Conservation (phyloP, 2,329 filamentous ascomycete species). For the Aspergillus sp. region DNA sequence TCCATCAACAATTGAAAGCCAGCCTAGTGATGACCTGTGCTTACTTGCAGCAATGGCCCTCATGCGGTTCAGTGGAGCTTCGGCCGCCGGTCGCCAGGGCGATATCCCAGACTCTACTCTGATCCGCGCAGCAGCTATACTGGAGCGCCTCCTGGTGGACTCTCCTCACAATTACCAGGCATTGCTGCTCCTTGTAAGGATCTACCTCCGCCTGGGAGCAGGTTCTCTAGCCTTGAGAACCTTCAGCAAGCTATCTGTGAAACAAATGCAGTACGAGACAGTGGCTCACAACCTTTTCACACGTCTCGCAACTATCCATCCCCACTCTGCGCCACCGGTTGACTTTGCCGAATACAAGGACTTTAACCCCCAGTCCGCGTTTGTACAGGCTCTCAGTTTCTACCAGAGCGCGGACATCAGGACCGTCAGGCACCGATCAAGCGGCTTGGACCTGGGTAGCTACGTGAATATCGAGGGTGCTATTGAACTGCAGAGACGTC, state of each 20-base stretch:
- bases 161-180: slow-evolving; percentile 49
- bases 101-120: slow-evolving; percentile 29
- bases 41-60: slow-evolving; percentile 44
- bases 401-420: slow-evolving; percentile 40
- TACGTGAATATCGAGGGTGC: slow-evolving; percentile 46
- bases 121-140: slow-evolving; percentile 37
- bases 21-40: slow-evolving; percentile 44
- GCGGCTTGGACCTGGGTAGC: slow-evolving; percentile 41
- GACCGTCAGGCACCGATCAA: slow-evolving; percentile 34
- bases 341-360: slow-evolving; percentile 41
- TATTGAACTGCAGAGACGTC: slow-evolving; percentile 38
- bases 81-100: slow-evolving; percentile 15
- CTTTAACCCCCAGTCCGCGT: slow-evolving; percentile 41
- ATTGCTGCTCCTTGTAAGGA: slow-evolving; percentile 43
- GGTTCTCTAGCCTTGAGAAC: slow-evolving; percentile 46
- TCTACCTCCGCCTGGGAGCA: slow-evolving; percentile 45
- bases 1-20: slow-evolving; percentile 41
- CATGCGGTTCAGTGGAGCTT: slow-evolving; percentile 29
- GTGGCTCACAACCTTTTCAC: slow-evolving; percentile 49
- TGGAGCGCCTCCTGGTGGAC: slow-evolving; percentile 40
- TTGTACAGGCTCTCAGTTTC: slow-evolving; percentile 42
- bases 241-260: slow-evolving; percentile 47
- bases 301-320: slow-evolving; percentile 48
- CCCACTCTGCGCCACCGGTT: slow-evolving; percentile 39
- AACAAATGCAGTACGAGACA: slow-evolving; percentile 50